Conservation (phyloP, 73 alveolate genomes). For the Tetrahymena malaccensis region DNA sequence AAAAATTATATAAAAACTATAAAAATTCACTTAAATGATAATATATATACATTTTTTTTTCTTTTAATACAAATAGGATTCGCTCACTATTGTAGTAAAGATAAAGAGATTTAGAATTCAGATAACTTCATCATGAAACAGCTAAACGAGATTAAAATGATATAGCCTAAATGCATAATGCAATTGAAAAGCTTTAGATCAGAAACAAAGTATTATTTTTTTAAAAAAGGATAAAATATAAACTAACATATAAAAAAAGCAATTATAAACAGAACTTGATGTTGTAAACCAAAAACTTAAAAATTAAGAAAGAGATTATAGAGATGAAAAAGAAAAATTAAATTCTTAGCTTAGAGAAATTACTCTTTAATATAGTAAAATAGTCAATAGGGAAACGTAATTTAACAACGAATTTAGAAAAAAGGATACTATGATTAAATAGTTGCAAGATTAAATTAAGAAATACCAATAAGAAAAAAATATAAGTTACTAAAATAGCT, state of each 20-base stretch:
- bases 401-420: not conserved
- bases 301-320: not conserved
- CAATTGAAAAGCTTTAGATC: not conserved
- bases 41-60: too few relatives aligned
- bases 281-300: not conserved
- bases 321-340: not conserved
- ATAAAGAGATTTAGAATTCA: not conserved
- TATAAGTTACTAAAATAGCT: not conserved
- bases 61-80: not conserved
- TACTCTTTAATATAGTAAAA: not conserved
- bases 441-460: not conserved
- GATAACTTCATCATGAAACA: not conserved
- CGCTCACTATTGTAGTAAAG: not conserved
- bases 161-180: not conserved
- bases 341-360: not conserved
- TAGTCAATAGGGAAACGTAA: not conserved
- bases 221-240: not conserved
- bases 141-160: not conserved
- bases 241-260: not conserved
- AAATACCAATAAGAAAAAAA: not conserved
- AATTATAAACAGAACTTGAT: not conserved
- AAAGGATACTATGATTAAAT: not conserved
- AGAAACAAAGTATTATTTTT: not conserved
- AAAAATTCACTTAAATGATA: too few relatives aligned
- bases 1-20: not conserved